These are phyloP conservation scores for Protea cynaroides DNA, from an alignment of 164 flowering plant genomes.

Conservation along the genomic window DNA sequence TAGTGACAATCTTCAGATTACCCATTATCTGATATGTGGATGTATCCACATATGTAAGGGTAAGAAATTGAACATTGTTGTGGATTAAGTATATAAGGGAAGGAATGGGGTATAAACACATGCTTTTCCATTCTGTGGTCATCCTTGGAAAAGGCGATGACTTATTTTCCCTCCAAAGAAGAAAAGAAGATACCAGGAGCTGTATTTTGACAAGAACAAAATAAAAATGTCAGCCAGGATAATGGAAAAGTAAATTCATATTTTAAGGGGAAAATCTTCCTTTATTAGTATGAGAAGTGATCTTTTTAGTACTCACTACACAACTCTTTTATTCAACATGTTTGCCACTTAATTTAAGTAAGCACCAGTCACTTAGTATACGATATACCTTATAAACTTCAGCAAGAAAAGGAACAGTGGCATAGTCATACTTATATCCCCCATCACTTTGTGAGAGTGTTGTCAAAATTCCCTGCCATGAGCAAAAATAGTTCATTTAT, in stretches of 20 bases:
- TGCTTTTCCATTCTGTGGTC: conserved; percentile 86
- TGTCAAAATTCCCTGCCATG: conserved; percentile 77
- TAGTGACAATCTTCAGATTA: conserved; percentile 89
- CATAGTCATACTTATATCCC: conserved; percentile 75
- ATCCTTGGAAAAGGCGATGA: conserved; percentile 57
- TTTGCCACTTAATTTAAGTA: background rate
- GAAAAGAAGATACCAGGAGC: conserved; percentile 75
- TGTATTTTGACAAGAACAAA: conserved; percentile 22
- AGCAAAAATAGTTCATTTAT: too few species aligned
- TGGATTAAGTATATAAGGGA: conserved; percentile 86
- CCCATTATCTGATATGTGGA: conserved; percentile 99
- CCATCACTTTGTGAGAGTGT: conserved; percentile 86
- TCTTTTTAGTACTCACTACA: background rate
- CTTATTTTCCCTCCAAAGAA: conserved; percentile 71
- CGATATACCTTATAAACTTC: conserved; percentile 82
- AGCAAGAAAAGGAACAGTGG: conserved; percentile 95
- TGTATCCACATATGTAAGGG: conserved; percentile 86
- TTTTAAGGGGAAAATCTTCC: background rate
- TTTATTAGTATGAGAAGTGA: background rate
- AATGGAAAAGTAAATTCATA: background rate
- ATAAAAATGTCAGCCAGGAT: background rate
- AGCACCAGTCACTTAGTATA: background rate
- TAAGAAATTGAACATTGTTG: conserved; percentile 96
- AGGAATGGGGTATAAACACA: conserved; percentile 79
- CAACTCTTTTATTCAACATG: background rate